A percentile compares a stretch with the other conserved stretches of the same genome.
These are phyloP conservation scores for Telfairia occidentalis DNA, from an alignment of 331 rosid genomes.

Conservation along the genomic window DNA sequence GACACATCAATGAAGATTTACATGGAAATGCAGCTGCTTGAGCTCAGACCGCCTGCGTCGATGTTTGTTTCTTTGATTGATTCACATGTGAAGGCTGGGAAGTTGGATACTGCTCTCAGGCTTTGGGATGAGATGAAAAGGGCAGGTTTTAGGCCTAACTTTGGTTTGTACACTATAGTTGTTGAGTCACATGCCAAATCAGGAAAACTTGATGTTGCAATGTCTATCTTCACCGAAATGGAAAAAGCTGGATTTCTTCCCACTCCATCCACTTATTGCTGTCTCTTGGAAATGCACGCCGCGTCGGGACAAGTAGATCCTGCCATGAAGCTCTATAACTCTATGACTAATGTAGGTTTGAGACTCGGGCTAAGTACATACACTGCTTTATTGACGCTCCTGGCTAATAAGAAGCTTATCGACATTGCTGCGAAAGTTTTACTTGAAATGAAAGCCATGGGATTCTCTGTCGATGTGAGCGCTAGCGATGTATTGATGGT, in stretches of 20 bases:
- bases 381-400: slow-evolving; percentile 57
- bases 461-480: slow-evolving; percentile 80
- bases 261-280: slow-evolving; percentile 76
- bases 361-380: slow-evolving; percentile 81
- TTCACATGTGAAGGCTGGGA: slow-evolving; percentile 86
- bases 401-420: slow-evolving; percentile 79
- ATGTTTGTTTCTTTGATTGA: slow-evolving; percentile 66
- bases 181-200: slow-evolving; percentile 83
- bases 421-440: slow-evolving; percentile 87
- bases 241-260: slow-evolving; percentile 97
- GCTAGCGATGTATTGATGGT: slow-evolving; percentile 94
- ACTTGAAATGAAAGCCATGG: slow-evolving; percentile 91
- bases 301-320: slow-evolving; percentile 85
- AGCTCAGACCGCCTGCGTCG: slow-evolving; percentile 62
- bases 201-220: slow-evolving; percentile 80
- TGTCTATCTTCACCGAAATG: slow-evolving; percentile 80
- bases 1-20: slow-evolving; percentile 73
- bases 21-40: slow-evolving; percentile 78
- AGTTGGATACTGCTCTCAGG: slow-evolving; percentile 67
- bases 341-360: slow-evolving; percentile 87
- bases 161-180: slow-evolving; percentile 79
- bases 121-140: slow-evolving; percentile 94
- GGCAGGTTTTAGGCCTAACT: slow-evolving; percentile 83
- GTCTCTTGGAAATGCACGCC: slow-evolving; percentile 93
- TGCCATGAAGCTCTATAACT: slow-evolving; percentile 82